Conservation (phyloP, 106 monocot genomes). For the Dendrobium chrysotoxum region DNA sequence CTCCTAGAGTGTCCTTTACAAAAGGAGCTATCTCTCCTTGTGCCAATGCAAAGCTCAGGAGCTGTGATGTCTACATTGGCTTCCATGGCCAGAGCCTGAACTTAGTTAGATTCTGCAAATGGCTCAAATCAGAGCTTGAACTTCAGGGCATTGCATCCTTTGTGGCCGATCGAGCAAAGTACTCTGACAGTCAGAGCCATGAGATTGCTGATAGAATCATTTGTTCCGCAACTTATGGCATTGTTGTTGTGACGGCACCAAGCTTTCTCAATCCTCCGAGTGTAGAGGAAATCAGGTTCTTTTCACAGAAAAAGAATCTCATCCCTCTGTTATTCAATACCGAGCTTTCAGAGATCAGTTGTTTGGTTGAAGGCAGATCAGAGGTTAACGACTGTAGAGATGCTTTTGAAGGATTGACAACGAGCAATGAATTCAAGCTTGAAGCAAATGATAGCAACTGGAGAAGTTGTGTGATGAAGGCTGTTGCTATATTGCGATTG, state of each 20-base stretch:
- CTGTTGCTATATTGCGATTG: slow-evolving; percentile 41
- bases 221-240: slow-evolving; percentile 66
- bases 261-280: slow-evolving; percentile 59
- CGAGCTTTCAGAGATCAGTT: slow-evolving; percentile 43
- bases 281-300: slow-evolving; percentile 81
- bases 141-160: slow-evolving; percentile 84
- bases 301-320: slow-evolving; percentile 90
- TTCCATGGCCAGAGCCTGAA: slow-evolving; percentile 71
- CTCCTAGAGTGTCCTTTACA: slow-evolving; percentile 69
- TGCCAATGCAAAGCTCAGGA: slow-evolving; percentile 73
- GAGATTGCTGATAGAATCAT: slow-evolving; percentile 93
- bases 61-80: slow-evolving; percentile 91
- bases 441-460: slow-evolving; percentile 74
- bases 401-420: slow-evolving; percentile 55
- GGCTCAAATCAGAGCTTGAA: slow-evolving; percentile 83
- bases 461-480: slow-evolving; percentile 55
- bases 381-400: slow-evolving; percentile 67
- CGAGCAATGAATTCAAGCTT: slow-evolving; percentile 51
- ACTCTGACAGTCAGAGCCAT: slow-evolving; percentile 78
- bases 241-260: slow-evolving; percentile 53
- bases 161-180: slow-evolving; percentile 75
- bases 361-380: slow-evolving; percentile 40
- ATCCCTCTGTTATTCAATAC: slow-evolving; percentile 71
- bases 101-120: slow-evolving; percentile 75
- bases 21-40: slow-evolving; percentile 51